Evolutionary conservation across 306 rosid species (phyloP), one percentile per base, ranked within the genome.

Genomic region (Quercus ilex): DNA sequence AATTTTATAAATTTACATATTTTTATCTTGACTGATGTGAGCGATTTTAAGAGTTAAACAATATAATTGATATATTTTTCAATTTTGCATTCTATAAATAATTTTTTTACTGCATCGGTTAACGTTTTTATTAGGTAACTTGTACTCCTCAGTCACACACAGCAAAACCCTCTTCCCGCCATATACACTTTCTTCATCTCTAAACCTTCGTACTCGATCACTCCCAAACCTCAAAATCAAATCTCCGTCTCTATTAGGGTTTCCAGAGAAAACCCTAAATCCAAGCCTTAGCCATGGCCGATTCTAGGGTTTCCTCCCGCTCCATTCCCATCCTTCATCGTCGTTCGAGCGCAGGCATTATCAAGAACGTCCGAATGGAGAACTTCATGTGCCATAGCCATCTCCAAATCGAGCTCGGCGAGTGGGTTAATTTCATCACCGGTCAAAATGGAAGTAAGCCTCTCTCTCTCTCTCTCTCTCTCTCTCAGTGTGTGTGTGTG

Each of bases 361-460:
- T 94, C 79, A 89, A 77, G 82, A 84, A 74, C 30, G 84, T 94
- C 78, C 91, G 92, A 14, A 57, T 94, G 79, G 97, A 92, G 88
- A 92, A 92, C 67, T 95, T 95, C 84, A 95, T 95, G 99, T 95
- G 99, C 83, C 99, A 95, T 69, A 84, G 89, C 28, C 89, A 83
- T 74, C 85, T 86, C 82, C 85, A 90, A 73, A 95, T 90, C 56
- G 91, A 90, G 83, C 86, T 92, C 20, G 97, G 91, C 38, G 92
- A 84, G 13, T 83, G 86, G 83, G 88, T 92, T 26, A 94, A 92
- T 77, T 89, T 94, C 89, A 83, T 94, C 64, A 91, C 97, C 6
- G 99, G 99, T 23, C 99, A 92, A 80, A 94, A 94, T 56, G 99
- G 99, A 86, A 94, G 99, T 92, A 38, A 73, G 97, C 79, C 2